Evolutionary conservation across 1,139 yeast species (phyloP).

Genomic region (Candida sanyaensis): DNA sequence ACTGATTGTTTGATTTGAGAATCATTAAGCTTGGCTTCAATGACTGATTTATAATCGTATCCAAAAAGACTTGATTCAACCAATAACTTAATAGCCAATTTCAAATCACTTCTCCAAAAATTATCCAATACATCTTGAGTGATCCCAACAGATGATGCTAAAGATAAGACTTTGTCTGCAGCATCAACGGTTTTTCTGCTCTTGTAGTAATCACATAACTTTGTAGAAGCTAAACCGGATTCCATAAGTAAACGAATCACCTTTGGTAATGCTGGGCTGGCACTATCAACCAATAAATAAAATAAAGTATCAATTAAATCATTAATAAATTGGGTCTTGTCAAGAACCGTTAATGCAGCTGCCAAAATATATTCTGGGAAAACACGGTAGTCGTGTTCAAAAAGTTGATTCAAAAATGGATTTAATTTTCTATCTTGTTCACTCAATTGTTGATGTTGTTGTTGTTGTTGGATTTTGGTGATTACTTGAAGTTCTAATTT

Average conservation of each 20-base stretch:
- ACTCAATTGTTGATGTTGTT: conserved; percentile 18
- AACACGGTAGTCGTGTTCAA: conserved; percentile 52
- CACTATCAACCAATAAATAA: conserved; percentile 46
- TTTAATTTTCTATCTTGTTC: conserved; percentile 37
- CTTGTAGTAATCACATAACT: conserved; percentile 42
- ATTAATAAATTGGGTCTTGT: conserved; percentile 39
- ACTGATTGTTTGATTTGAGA: conserved; percentile 26
- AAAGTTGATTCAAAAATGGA: conserved; percentile 37
- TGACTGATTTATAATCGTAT: conserved; percentile 37
- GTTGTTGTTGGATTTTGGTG: conserved; percentile 31
- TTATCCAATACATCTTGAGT: conserved; percentile 28
- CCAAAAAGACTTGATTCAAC: conserved; percentile 42
- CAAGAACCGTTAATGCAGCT: conserved; percentile 47
- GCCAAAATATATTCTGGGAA: conserved; percentile 55
- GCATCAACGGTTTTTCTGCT: conserved; percentile 32
- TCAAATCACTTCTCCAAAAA: conserved; percentile 29
- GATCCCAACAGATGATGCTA: conserved; percentile 27
- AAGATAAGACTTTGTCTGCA: conserved; percentile 26
- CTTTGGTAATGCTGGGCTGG: conserved; percentile 39
- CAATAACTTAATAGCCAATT: conserved; percentile 32
- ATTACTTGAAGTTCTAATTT: conserved; percentile 51
- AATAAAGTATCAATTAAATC: conserved; percentile 44
- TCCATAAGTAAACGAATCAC: conserved; percentile 39
- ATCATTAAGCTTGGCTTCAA: conserved; percentile 40
- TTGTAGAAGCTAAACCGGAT: conserved; percentile 39